These are phyloP conservation scores for Fusarium buxicola DNA, from an alignment of 2,329 filamentous ascomycete genomes.

Conservation along the genomic window DNA sequence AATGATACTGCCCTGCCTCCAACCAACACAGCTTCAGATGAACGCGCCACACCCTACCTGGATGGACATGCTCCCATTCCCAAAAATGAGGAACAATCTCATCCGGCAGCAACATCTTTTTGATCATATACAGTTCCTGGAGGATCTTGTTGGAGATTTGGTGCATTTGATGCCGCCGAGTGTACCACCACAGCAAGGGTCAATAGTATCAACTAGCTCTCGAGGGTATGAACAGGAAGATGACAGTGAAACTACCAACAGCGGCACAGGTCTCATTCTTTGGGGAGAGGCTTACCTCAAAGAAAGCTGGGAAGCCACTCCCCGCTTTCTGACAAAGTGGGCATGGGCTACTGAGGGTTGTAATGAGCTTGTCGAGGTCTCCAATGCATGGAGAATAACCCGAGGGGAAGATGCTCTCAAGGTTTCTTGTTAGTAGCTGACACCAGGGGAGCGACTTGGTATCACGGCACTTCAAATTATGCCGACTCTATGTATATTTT, in stretches of 20 bases:
- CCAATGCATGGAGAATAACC: constrained; percentile 15
- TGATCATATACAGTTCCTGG: constrained; percentile 21
- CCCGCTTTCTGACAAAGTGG: constrained; percentile 16
- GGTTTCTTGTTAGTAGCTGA: too few species aligned
- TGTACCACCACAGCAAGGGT: neutral
- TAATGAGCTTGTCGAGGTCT: constrained; percentile 7
- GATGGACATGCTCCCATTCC: constrained; percentile 30
- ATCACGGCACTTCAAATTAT: too few species aligned
- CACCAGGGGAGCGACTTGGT: too few species aligned
- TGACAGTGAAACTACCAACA: neutral
- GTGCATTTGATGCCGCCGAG: neutral
- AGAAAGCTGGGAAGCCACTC: constrained; percentile 23
- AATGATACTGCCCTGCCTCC: constrained; percentile 12
- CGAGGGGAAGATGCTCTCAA: constrained; percentile 12
- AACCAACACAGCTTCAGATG: constrained; percentile 37
- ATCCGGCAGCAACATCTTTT: constrained; percentile 19
- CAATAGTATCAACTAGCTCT: neutral
- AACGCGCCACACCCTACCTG: constrained; percentile 25
- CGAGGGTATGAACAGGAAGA: too few species aligned
- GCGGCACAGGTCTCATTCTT: constrained; percentile 12
- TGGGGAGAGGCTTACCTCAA: constrained; percentile 27
- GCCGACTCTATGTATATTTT: too few species aligned
- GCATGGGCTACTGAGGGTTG: constrained; percentile 17
- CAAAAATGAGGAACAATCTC: constrained; percentile 29
- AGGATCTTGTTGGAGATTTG: constrained; percentile 17